These are phyloP conservation scores for Candida golubevii DNA, from an alignment of 805 yeast species.

Conservation along the genomic window DNA sequence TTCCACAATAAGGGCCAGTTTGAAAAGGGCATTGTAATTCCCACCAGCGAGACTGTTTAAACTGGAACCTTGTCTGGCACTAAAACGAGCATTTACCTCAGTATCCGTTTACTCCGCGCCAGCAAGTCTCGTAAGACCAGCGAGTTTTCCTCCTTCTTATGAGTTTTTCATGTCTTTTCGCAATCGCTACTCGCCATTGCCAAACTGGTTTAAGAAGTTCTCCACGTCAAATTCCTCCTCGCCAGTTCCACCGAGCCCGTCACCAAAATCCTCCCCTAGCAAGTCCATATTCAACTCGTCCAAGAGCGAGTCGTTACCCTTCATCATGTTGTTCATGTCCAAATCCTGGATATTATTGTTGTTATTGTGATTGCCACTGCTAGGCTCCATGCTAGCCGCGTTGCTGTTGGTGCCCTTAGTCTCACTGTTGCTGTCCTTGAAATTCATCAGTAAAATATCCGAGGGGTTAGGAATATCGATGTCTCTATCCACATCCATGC, in stretches of 20 bases:
- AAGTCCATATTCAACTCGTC: slow-evolving; percentile 42
- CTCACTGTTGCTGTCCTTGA: slow-evolving; percentile 14
- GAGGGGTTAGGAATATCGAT: slow-evolving; percentile 29
- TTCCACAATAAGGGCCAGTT: too few relatives aligned
- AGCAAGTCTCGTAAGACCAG: too few relatives aligned
- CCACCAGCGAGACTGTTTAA: too few relatives aligned
- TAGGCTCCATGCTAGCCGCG: neutral
- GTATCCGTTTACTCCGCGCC: too few relatives aligned
- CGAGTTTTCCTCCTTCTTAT: too few relatives aligned
- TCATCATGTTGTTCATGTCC: slow-evolving; percentile 28
- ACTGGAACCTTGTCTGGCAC: too few relatives aligned
- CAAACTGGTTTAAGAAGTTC: slow-evolving; percentile 41
- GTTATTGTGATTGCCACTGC: neutral
- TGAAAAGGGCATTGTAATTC: too few relatives aligned
- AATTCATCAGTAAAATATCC: slow-evolving; percentile 28
- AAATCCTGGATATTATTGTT: neutral
- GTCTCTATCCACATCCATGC: slow-evolving; percentile 18
- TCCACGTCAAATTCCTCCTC: slow-evolving; percentile 45
- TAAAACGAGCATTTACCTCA: too few relatives aligned
- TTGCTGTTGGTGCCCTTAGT: neutral
- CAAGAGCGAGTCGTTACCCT: slow-evolving; percentile 37
- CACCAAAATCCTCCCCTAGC: slow-evolving; percentile 31
- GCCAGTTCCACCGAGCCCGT: slow-evolving; percentile 17
- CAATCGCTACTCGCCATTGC: slow-evolving; percentile 24
- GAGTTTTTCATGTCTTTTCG: too few relatives aligned